These are phyloP conservation scores for Cercospora sojina DNA, from an alignment of 2,329 filamentous ascomycete species.

Conservation along the genomic window DNA sequence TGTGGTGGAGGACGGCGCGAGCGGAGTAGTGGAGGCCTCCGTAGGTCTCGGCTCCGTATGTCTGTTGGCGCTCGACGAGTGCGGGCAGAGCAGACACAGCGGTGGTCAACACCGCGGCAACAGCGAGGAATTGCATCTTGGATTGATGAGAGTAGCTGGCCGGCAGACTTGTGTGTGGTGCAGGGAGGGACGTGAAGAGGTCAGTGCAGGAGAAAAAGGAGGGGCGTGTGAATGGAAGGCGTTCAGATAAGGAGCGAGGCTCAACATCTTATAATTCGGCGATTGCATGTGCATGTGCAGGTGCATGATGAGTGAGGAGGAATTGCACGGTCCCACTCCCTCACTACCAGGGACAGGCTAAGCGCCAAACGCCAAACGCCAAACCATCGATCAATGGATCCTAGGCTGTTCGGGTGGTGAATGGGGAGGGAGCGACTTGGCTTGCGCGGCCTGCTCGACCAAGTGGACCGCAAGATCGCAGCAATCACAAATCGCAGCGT, in stretches of 20 bases:
- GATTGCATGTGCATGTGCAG: neutral
- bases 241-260: neutral
- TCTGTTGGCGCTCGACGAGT: neutral
- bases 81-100: slow-evolving; percentile 7
- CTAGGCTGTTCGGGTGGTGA: neutral
- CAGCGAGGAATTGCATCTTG: slow-evolving; percentile 10
- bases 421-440: neutral
- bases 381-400: slow-evolving; percentile 3
- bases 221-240: neutral
- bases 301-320: neutral
- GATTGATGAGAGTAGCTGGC: neutral
- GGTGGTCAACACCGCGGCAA: slow-evolving; percentile 4
- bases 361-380: neutral
- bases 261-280: neutral
- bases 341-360: neutral
- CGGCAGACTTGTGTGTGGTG: neutral
- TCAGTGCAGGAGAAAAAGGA: neutral
- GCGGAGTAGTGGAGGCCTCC: slow-evolving; percentile 8
- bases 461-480: neutral
- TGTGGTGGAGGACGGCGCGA: slow-evolving; percentile 19
- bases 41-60: neutral
- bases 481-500: neutral
- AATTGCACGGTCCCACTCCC: neutral
- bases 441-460: slow-evolving; percentile 7
- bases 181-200: neutral